Percentiles rank a stretch among this genome's conserved stretches.
phyloP scores from a whole-genome alignment of 495 filamentous ascomycete species.

The Hypoxylon perforatum region DNA sequence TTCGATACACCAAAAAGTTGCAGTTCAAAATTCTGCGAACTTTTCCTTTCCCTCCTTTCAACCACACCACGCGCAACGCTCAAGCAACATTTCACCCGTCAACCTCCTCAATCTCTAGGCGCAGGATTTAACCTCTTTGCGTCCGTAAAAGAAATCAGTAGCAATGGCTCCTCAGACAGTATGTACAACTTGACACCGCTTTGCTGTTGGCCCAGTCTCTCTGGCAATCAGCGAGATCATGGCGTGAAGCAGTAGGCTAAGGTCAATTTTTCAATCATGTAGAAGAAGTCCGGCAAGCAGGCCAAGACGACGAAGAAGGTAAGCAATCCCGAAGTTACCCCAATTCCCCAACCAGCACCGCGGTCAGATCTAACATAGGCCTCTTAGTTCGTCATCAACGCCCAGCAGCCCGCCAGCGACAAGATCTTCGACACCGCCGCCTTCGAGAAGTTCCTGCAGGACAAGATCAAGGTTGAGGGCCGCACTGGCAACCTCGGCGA shows the following conservation, averaged over 20 bases:
- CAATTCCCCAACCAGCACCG: constrained; percentile 21
- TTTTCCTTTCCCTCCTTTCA: constrained; percentile 21
- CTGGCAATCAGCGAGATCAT: constrained; percentile 52
- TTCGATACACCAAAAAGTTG: constrained; percentile 50
- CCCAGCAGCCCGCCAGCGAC: constrained; percentile 94
- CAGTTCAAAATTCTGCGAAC: constrained; percentile 35
- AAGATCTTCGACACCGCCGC: constrained; percentile 99
- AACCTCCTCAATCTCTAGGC: constrained; percentile 45
- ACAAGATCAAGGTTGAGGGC: constrained; percentile 99
- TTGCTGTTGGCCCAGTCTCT: constrained; percentile 81
- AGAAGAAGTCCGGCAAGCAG: constrained; percentile 73
- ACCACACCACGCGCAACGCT: constrained; percentile 12
- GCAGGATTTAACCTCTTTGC: constrained; percentile 75
- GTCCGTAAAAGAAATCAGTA: constrained; percentile 50
- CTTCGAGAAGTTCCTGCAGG: constrained; percentile 99
- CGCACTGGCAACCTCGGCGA: constrained; percentile 98
- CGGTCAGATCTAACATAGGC: constrained; percentile 6
- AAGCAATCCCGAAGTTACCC: constrained; percentile 29
- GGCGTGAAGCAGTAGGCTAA: constrained; percentile 96
- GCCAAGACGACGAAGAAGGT: constrained; percentile 74
- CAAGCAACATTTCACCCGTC: constrained; percentile 26
- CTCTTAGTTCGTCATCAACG: constrained; percentile 95
- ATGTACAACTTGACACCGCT: constrained; percentile 81
- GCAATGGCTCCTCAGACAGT: constrained; percentile 75
- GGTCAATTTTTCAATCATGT: constrained; percentile 61